Percentiles rank a stretch among this genome's conserved stretches.
Evolutionary conservation across 2,329 filamentous ascomycete genomes (phyloP).

Genomic region (Sclerotinia borealis): DNA sequence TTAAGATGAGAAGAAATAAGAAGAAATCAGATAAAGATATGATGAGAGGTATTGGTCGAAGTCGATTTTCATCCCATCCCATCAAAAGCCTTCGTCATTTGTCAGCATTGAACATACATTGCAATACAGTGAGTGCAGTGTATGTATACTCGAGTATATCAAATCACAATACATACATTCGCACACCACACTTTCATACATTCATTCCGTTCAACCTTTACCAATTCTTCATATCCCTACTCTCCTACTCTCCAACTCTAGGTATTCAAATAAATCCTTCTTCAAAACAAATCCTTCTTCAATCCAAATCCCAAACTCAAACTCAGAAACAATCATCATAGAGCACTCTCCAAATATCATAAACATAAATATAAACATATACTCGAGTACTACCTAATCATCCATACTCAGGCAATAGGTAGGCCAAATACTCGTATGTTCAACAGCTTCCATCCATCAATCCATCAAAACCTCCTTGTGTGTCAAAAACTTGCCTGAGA

Average conservation of each 20-base stretch:
- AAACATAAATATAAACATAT: background rate
- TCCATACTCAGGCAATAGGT: slow-evolving; percentile 62
- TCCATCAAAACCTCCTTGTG: slow-evolving; percentile 68
- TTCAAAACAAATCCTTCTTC: background rate
- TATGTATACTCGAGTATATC: no score
- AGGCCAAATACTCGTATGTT: slow-evolving; percentile 92
- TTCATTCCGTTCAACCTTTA: no score
- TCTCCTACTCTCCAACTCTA: no score
- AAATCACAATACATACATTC: background rate
- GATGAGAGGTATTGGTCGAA: no score
- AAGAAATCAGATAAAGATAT: background rate
- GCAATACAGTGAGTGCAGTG: no score
- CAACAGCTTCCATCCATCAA: slow-evolving; percentile 70
- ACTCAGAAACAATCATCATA: slow-evolving; percentile 4
- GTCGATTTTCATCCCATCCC: slow-evolving; percentile 18
- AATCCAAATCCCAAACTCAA: background rate
- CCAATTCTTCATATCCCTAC: background rate
- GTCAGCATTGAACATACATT: slow-evolving; percentile 13
- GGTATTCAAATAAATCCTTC: background rate
- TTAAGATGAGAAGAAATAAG: no score
- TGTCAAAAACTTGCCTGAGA: slow-evolving; percentile 67
- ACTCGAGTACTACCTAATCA: no score
- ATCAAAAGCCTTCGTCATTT: background rate
- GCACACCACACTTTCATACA: no score
- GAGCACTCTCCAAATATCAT: background rate